Evolutionary conservation across 2,329 filamentous ascomycete species (phyloP), one percentile per base, ranked within the genome.

Genomic region (Escovopsis weberi): DNA sequence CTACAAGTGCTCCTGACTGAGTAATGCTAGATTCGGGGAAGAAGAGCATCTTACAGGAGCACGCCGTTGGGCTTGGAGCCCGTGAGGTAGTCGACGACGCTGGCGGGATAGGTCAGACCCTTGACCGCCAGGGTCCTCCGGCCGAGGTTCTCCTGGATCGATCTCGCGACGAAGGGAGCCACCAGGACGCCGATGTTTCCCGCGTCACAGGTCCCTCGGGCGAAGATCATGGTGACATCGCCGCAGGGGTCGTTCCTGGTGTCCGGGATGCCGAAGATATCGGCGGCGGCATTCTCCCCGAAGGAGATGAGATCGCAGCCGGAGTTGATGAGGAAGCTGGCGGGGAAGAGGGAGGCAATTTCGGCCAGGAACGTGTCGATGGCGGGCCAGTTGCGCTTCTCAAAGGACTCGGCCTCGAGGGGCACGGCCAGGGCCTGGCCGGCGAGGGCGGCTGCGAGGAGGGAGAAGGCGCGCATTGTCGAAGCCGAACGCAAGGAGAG

Each of bases 111-210:
- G 23, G 48, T 46, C 18, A 59, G 48, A 10, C 57, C 57, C 30
- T 55, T 48, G 7, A 57, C 49, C 23, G 47, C 51, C 7, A 58
- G 36, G 18, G 48, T 47, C 26, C 37, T 44, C 12, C 41, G 35
- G 1, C 42, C 38, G 6, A 55, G 39, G 2, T 43, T 41, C 4
- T 38, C 26, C 12, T 42, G 38, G 4, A 60, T 45, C 4, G 54
- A 50, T 4, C 46, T 33, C 38, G 57, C 49, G 39, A 60, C 50
- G 8, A 51, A 50, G 2, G 57, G 57, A 0, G 53, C 57, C 3
- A 50, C 48, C 23, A 58, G 48, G 26, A 52, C 47, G 18, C 57
- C 57, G 33, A 57, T 47, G 35, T 58, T 59, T 18, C 57, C 55
- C 1, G 48, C 36, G 15, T 59, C 55, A 26, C 55, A 58, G 12